phyloP scores from a whole-genome alignment of 257 asterid genomes.

The Plantago elongata region DNA sequence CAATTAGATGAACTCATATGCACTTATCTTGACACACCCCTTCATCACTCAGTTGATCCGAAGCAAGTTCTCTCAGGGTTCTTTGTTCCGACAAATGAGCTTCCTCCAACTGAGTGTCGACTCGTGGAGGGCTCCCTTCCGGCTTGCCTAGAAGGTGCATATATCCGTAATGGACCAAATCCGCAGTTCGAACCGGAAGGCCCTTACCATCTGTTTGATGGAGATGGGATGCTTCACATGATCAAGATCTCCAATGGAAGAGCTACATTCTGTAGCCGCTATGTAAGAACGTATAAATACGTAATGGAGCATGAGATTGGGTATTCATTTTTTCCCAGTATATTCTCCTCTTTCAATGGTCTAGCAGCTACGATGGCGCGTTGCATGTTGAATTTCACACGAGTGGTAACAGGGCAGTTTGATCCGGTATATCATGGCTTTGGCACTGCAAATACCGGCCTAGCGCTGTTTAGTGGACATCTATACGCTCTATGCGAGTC shows the following conservation, averaged over 20 bases:
- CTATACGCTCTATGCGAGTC: conserved; percentile 37
- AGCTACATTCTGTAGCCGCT: conserved; percentile 58
- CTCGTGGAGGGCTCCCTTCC: conserved; percentile 40
- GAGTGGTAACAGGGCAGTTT: conserved; percentile 24
- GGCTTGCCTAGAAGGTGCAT: conserved; percentile 33
- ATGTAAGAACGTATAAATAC: conserved; percentile 52
- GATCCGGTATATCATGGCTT: conserved; percentile 26
- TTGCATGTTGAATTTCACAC: conserved; percentile 21
- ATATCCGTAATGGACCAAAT: conserved; percentile 59
- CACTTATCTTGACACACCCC: conserved; percentile 26
- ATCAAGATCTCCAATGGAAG: conserved; percentile 41
- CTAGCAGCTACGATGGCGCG: conserved; percentile 28
- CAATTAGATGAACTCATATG: background rate
- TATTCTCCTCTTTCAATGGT: conserved; percentile 37
- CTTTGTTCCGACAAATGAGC: conserved; percentile 32
- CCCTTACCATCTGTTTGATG: conserved; percentile 65
- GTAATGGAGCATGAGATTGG: conserved; percentile 21
- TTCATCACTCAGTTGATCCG: conserved; percentile 26
- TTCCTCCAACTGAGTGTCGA: conserved; percentile 34
- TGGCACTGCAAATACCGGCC: conserved; percentile 40
- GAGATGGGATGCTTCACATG: conserved; percentile 73
- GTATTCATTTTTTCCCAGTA: conserved; percentile 25
- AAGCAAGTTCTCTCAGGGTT: conserved; percentile 24
- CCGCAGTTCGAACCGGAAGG: conserved; percentile 54
- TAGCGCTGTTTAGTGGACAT: conserved; percentile 32